Conservation (phyloP, 163 green algal genomes). For the Chloromonas sp. region DNA sequence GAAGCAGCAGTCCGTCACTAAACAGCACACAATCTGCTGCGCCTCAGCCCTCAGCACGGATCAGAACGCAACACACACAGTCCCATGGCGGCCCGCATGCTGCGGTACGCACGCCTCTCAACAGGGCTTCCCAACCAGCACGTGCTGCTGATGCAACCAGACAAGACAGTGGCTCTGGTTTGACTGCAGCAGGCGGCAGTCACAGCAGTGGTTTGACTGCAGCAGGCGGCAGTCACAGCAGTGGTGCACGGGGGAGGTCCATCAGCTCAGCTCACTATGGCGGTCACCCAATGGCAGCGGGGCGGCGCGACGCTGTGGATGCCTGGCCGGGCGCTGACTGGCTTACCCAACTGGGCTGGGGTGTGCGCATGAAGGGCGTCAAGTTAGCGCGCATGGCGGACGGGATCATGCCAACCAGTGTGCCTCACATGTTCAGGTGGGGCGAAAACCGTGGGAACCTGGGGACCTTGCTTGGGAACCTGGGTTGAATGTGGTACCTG, state of each 20-base stretch:
- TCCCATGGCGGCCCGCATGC: too few relatives aligned
- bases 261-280: too few relatives aligned
- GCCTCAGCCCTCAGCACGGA: too few relatives aligned
- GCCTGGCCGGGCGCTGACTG: neutral
- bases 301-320: neutral
- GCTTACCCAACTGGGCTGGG: neutral
- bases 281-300: neutral
- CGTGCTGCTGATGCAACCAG: neutral
- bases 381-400: conserved; percentile 10
- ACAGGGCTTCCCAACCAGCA: neutral
- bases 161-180: neutral
- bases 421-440: conserved; percentile 16
- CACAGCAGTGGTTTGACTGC: neutral
- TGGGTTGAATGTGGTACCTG: too few relatives aligned
- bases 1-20: too few relatives aligned
- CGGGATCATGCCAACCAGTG: conserved; percentile 3
- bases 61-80: too few relatives aligned
- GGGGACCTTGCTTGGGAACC: too few relatives aligned
- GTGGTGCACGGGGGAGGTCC: neutral
- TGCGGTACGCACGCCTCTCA: too few relatives aligned
- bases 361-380: conserved; percentile 13
- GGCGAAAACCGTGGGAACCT: neutral
- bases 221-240: neutral
- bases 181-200: neutral
- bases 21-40: too few relatives aligned